Conservation (phyloP, 768 basidiomycete species). For the Agaricus sinodeliciosus region DNA sequence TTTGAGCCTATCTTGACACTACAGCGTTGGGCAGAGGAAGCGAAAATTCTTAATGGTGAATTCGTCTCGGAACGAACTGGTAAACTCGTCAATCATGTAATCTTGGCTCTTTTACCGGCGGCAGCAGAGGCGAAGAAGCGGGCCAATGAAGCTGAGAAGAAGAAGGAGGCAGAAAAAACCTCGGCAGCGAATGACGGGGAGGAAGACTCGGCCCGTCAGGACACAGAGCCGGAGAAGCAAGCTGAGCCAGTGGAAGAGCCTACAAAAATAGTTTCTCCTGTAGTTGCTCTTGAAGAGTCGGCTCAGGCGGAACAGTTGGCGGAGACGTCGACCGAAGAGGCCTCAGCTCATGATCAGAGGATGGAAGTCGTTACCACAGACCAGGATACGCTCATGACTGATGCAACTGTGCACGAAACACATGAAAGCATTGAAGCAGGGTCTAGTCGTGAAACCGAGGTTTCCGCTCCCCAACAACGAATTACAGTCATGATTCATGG, state of each 20-base stretch:
- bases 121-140: constrained; percentile 60
- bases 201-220: constrained; percentile 25
- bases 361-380: constrained; percentile 8
- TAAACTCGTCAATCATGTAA: constrained; percentile 65
- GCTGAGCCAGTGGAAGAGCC: constrained; percentile 28
- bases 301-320: constrained; percentile 1
- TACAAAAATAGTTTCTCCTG: constrained; percentile 12
- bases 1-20: constrained; percentile 77
- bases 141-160: constrained; percentile 52
- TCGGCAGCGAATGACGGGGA: constrained; percentile 20
- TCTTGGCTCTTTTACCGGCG: constrained; percentile 71
- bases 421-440: constrained; percentile 44
- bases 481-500: constrained; percentile 91
- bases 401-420: constrained; percentile 16
- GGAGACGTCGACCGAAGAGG: constrained; percentile 8
- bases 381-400: constrained; percentile 29
- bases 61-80: constrained; percentile 60
- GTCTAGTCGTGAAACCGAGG: constrained; percentile 27
- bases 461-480: constrained; percentile 37
- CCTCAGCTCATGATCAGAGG: constrained; percentile 9
- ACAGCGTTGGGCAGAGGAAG: constrained; percentile 88
- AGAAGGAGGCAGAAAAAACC: constrained; percentile 43
- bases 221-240: constrained; percentile 25
- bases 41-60: constrained; percentile 72
- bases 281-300: not conserved